phyloP scores from a whole-genome alignment of 225 moss, liverwort and hornwort genomes.

The Physcomitrium patens region DNA sequence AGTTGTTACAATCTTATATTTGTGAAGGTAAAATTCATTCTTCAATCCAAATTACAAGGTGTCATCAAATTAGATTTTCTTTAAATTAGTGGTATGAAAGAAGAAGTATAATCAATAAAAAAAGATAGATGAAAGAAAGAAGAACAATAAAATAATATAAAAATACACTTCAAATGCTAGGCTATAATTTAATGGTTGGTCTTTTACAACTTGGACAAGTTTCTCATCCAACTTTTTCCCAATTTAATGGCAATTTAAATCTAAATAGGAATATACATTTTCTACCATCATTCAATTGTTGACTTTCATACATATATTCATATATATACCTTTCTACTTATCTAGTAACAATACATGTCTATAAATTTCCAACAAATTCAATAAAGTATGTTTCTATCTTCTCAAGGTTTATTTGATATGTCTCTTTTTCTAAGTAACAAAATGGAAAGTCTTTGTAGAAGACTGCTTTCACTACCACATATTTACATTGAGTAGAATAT shows the following conservation, averaged over 20 bases:
- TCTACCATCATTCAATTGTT: constrained; percentile 54
- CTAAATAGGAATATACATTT: constrained; percentile 56
- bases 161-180: constrained; percentile 71
- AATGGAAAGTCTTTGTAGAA: constrained; percentile 33
- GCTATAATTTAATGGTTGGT: constrained; percentile 67
- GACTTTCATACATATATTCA: no score
- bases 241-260: constrained; percentile 67
- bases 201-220: constrained; percentile 62
- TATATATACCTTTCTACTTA: no score
- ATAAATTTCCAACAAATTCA: constrained; percentile 26
- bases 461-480: constrained; percentile 48
- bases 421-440: constrained; percentile 52
- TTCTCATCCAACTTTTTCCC: constrained; percentile 56
- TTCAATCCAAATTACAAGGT: no score
- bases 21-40: no score
- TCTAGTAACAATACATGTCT: constrained; percentile 28
- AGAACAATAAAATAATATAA: constrained; percentile 73
- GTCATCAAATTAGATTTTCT: no score
- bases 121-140: no score
- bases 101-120: no score
- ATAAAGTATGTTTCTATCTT: no score
- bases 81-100: no score
- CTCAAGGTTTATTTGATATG: constrained; percentile 57
- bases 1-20: no score
- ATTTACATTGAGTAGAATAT: constrained; percentile 40